Percentiles rank a stretch among this genome's conserved stretches.
These are phyloP conservation scores for Sphagnum magellanicum DNA, from an alignment of 228 moss, liverwort and hornwort species.

Conservation along the genomic window DNA sequence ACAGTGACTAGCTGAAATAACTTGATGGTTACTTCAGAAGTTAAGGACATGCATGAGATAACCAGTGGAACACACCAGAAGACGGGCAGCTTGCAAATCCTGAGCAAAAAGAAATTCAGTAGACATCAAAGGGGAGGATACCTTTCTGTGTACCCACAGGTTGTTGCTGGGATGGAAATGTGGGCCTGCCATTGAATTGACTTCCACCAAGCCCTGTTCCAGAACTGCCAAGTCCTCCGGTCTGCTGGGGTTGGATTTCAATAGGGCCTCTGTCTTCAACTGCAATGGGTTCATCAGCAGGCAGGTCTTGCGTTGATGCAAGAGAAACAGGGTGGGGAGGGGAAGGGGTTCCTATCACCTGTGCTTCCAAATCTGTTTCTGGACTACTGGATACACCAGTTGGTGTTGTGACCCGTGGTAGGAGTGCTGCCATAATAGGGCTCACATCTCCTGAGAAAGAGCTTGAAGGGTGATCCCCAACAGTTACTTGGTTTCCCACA, in stretches of 20 bases:
- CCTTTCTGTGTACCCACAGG: constrained; percentile 91
- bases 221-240: constrained; percentile 21
- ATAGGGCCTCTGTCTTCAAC: constrained; percentile 23
- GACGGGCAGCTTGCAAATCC: too few species aligned
- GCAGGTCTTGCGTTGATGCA: constrained; percentile 14
- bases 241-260: constrained; percentile 27
- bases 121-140: constrained; percentile 6
- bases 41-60: too few species aligned
- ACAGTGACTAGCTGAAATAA: too few species aligned
- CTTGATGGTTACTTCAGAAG: too few species aligned
- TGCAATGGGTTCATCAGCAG: constrained; percentile 26
- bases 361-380: constrained; percentile 36
- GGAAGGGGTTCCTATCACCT: constrained; percentile 30
- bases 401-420: constrained; percentile 11
- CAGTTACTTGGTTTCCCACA: constrained; percentile 65
- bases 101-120: too few species aligned
- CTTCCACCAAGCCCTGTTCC: constrained; percentile 45
- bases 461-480: constrained; percentile 44
- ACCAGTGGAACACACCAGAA: too few species aligned
- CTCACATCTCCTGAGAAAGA: constrained; percentile 36
- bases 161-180: constrained; percentile 70
- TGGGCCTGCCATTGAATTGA: constrained; percentile 60
- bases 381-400: constrained; percentile 18
- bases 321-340: constrained; percentile 19
- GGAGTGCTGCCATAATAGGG: constrained; percentile 15